Conservation (phyloP, 305 asterid species). For the Rubia balearica region DNA sequence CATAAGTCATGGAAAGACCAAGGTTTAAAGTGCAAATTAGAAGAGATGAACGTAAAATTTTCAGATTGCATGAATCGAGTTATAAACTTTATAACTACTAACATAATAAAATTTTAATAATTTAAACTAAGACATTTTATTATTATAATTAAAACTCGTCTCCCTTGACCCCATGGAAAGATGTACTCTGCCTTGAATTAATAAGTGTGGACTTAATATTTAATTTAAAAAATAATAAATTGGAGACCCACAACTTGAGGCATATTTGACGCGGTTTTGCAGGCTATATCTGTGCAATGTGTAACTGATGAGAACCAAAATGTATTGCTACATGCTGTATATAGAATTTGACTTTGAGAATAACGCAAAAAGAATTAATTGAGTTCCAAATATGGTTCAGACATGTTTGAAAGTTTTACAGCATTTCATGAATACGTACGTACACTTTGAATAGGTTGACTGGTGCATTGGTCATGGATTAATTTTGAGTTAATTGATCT, state of each 20-base stretch:
- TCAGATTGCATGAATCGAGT: no score
- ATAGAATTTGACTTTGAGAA: background rate
- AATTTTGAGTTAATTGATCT: background rate
- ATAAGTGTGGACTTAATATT: background rate
- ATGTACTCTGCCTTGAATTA: no score
- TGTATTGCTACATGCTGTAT: background rate
- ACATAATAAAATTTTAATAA: no score
- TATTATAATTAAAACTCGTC: no score
- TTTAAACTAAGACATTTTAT: no score
- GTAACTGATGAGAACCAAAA: no score
- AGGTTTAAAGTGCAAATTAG: no score
- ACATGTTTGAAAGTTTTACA: conserved; percentile 5
- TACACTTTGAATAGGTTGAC: background rate
- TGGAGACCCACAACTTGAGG: background rate
- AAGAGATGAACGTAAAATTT: no score
- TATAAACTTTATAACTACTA: no score
- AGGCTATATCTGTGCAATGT: no score
- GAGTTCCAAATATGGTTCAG: conserved; percentile 8
- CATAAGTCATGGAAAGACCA: no score
- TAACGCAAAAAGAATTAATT: background rate
- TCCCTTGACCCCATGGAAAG: no score
- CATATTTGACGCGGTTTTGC: conserved; percentile 14
- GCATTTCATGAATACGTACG: background rate
- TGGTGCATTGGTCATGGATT: background rate
- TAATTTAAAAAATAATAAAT: background rate